These are phyloP conservation scores for Priceomyces medius DNA, from an alignment of 805 yeast species.

Conservation along the genomic window DNA sequence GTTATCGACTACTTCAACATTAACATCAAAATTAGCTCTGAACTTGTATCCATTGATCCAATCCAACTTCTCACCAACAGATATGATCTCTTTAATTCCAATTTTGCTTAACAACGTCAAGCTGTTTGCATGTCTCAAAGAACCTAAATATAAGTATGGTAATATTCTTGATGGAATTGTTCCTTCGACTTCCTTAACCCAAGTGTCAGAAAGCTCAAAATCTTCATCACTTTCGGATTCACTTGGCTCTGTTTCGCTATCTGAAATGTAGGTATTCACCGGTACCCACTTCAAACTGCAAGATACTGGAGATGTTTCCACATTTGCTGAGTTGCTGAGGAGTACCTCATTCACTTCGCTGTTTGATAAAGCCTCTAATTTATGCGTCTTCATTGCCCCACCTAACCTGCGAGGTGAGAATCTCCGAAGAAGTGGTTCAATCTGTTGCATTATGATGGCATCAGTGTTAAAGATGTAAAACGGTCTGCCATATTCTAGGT, in stretches of 20 bases:
- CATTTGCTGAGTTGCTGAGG: slow-evolving; percentile 19
- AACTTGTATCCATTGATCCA: slow-evolving; percentile 53
- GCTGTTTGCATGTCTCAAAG: slow-evolving; percentile 76
- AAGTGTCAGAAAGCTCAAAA: slow-evolving; percentile 14
- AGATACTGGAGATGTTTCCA: slow-evolving; percentile 8
- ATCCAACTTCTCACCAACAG: slow-evolving; percentile 77
- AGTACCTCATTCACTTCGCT: slow-evolving; percentile 36
- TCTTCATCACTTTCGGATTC: slow-evolving; percentile 4
- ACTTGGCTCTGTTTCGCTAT: slow-evolving; percentile 9
- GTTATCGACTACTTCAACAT: slow-evolving; percentile 20
- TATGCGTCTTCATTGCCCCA: slow-evolving; percentile 25
- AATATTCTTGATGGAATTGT: slow-evolving; percentile 81
- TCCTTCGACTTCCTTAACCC: slow-evolving; percentile 53
- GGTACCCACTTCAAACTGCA: slow-evolving; percentile 24
- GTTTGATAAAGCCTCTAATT: slow-evolving; percentile 27
- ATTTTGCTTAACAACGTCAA: slow-evolving; percentile 59
- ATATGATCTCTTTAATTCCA: slow-evolving; percentile 71
- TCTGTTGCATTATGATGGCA: slow-evolving; percentile 58
- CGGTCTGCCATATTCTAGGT: slow-evolving; percentile 66
- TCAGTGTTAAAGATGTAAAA: slow-evolving; percentile 82
- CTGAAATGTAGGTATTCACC: slow-evolving; percentile 15
- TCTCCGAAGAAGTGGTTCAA: slow-evolving; percentile 59
- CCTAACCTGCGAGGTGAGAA: slow-evolving; percentile 50
- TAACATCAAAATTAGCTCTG: slow-evolving; percentile 21
- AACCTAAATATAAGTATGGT: slow-evolving; percentile 83